A percentile compares a stretch with the other conserved stretches of the same genome.
Evolutionary conservation across 2,329 filamentous ascomycete species (phyloP).

Genomic region (Pseudocercospora ulei): DNA sequence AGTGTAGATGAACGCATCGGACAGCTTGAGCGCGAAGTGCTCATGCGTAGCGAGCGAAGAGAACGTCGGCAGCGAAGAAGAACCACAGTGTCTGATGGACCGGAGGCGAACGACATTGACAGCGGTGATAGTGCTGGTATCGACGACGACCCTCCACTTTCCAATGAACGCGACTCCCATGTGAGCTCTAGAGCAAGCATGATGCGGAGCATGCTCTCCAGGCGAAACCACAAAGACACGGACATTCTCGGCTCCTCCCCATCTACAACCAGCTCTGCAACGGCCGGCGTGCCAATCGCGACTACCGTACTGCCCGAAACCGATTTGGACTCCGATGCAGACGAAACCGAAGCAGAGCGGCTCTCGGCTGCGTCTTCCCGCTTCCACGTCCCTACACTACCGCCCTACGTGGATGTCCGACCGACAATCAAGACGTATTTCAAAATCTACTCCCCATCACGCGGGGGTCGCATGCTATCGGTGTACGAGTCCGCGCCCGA

Average conservation of each 20-base stretch:
- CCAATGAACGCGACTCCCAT: slow-evolving; percentile 1
- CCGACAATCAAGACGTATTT: slow-evolving; percentile 54
- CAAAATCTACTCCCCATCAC: slow-evolving; percentile 52
- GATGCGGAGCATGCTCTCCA: slow-evolving; percentile 27
- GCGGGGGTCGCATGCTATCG: slow-evolving; percentile 49
- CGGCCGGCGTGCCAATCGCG: not conserved
- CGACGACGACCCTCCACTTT: slow-evolving; percentile 31
- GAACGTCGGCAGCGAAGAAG: slow-evolving; percentile 27
- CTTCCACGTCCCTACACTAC: slow-evolving; percentile 39
- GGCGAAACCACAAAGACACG: slow-evolving; percentile 25
- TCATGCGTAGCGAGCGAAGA: slow-evolving; percentile 36
- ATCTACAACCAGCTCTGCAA: not conserved
- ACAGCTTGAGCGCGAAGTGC: slow-evolving; percentile 46
- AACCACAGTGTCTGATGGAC: slow-evolving; percentile 16
- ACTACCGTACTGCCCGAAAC: slow-evolving; percentile 5
- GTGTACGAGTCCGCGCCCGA: slow-evolving; percentile 52
- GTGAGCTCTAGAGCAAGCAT: slow-evolving; percentile 17
- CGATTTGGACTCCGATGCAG: slow-evolving; percentile 9
- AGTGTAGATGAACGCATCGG: slow-evolving; percentile 48
- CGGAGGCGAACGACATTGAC: slow-evolving; percentile 32
- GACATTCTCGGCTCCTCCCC: slow-evolving; percentile 20
- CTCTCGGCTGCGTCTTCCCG: slow-evolving; percentile 22
- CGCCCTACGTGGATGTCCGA: slow-evolving; percentile 47
- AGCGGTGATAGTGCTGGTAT: slow-evolving; percentile 42
- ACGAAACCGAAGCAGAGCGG: slow-evolving; percentile 17